These are phyloP conservation scores for Candida stauntonica DNA, from an alignment of 805 yeast genomes.

Conservation along the genomic window DNA sequence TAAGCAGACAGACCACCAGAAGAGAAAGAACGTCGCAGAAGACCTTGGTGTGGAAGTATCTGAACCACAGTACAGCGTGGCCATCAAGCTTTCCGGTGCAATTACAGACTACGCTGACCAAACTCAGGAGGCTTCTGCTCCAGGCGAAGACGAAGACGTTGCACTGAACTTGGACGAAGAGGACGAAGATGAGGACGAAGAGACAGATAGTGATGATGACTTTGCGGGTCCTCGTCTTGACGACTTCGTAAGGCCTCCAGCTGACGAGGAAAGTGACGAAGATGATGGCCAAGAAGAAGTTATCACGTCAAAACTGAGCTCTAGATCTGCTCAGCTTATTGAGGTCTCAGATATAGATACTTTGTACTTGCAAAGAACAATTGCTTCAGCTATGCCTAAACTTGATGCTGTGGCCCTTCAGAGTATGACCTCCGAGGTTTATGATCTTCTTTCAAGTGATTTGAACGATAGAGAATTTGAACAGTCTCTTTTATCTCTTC, in stretches of 20 bases:
- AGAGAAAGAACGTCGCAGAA: constrained; percentile 42
- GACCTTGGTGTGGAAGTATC: constrained; percentile 34
- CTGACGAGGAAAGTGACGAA: constrained; percentile 19
- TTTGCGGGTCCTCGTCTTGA: constrained; percentile 31
- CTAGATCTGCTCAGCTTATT: constrained; percentile 16
- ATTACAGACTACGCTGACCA: constrained; percentile 45
- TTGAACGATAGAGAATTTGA: constrained; percentile 44
- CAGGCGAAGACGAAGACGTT: constrained; percentile 31
- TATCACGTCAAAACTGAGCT: constrained; percentile 17
- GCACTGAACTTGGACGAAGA: constrained; percentile 29
- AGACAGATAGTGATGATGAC: constrained; percentile 30
- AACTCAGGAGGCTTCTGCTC: constrained; percentile 13
- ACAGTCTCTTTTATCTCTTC: constrained; percentile 44
- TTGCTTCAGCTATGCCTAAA: constrained; percentile 33
- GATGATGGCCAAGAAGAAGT: constrained; percentile 19
- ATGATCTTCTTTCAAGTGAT: constrained; percentile 35
- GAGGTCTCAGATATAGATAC: constrained; percentile 39
- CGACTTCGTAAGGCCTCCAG: constrained; percentile 26
- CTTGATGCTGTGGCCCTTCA: constrained; percentile 38
- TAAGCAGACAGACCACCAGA: constrained; percentile 39
- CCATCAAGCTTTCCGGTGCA: constrained; percentile 36
- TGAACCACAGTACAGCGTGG: constrained; percentile 28
- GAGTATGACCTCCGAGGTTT: constrained; percentile 37
- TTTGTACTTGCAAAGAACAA: constrained; percentile 50
- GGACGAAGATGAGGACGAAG: constrained; percentile 25